phyloP scores from a whole-genome alignment of 1,284 basidiomycete species.

The Pyrrhoderma noxium region DNA sequence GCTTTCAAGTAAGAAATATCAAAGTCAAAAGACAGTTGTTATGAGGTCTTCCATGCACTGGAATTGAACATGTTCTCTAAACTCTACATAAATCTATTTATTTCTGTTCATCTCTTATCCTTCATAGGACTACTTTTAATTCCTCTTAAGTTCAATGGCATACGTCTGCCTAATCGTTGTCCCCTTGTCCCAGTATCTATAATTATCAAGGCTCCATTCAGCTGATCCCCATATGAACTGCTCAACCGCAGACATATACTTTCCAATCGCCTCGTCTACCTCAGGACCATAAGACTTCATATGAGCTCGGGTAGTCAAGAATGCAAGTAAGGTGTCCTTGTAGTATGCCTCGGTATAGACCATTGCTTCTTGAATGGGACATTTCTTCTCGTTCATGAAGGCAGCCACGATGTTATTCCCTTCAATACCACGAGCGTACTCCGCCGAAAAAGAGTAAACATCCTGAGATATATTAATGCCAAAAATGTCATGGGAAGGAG shows the following conservation, averaged over 20 bases:
- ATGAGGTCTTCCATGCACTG: too few species aligned
- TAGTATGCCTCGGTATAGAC: background rate
- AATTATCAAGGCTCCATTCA: background rate
- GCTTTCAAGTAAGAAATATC: too few species aligned
- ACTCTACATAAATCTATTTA: too few species aligned
- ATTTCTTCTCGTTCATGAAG: background rate
- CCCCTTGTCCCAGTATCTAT: background rate
- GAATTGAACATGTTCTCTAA: too few species aligned
- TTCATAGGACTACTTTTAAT: too few species aligned
- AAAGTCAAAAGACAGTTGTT: too few species aligned
- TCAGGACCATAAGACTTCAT: background rate
- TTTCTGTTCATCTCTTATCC: too few species aligned
- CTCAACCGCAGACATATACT: conserved; percentile 1
- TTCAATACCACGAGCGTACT: background rate
- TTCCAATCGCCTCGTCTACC: background rate
- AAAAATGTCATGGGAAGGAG: too few species aligned
- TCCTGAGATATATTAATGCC: background rate
- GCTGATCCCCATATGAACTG: background rate
- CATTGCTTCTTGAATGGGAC: background rate
- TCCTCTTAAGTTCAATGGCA: background rate
- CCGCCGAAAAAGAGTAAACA: background rate
- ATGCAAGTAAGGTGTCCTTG: background rate
- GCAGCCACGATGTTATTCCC: background rate
- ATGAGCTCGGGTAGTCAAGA: background rate
- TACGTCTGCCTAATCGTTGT: too few species aligned